Evolutionary conservation across 257 asterid species (phyloP).

Genomic region (Marsdenia floribunda): DNA sequence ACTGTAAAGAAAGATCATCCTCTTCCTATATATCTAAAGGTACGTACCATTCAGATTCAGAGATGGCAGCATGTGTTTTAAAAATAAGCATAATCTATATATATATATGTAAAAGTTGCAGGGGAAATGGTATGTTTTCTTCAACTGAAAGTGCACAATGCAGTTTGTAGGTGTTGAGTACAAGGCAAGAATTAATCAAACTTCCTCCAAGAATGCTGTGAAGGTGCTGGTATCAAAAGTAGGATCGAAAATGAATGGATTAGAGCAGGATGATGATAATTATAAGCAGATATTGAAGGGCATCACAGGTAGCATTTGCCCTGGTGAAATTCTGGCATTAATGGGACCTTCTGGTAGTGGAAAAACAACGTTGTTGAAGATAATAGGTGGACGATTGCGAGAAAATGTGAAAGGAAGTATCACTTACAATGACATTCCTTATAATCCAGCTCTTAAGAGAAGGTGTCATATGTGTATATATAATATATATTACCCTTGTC

Average conservation of each 20-base stretch:
- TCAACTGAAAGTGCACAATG: background rate
- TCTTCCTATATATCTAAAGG: slow-evolving; percentile 87
- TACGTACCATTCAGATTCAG: background rate
- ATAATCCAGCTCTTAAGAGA: slow-evolving; percentile 67
- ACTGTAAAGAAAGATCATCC: slow-evolving; percentile 37
- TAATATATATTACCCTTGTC: no score
- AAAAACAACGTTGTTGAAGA: slow-evolving; percentile 73
- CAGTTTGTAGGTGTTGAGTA: slow-evolving; percentile 91
- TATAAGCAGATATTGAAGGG: slow-evolving; percentile 85
- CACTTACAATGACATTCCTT: slow-evolving; percentile 67
- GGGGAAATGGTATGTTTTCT: background rate
- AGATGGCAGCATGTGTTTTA: background rate
- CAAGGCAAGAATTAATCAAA: slow-evolving; percentile 52
- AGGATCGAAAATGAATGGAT: slow-evolving; percentile 32
- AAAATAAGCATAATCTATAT: no score
- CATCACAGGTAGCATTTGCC: slow-evolving; percentile 76
- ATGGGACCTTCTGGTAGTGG: slow-evolving; percentile 99
- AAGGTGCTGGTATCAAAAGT: slow-evolving; percentile 57
- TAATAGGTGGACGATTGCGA: slow-evolving; percentile 65
- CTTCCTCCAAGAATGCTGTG: slow-evolving; percentile 46
- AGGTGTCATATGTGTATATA: slow-evolving; percentile 32
- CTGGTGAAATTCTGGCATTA: slow-evolving; percentile 84
- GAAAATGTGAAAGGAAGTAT: slow-evolving; percentile 70
- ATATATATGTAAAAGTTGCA: no score
- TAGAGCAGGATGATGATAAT: slow-evolving; percentile 30